phyloP scores from a whole-genome alignment of 78 protist genomes.

The Dictyostelium intermedium region DNA sequence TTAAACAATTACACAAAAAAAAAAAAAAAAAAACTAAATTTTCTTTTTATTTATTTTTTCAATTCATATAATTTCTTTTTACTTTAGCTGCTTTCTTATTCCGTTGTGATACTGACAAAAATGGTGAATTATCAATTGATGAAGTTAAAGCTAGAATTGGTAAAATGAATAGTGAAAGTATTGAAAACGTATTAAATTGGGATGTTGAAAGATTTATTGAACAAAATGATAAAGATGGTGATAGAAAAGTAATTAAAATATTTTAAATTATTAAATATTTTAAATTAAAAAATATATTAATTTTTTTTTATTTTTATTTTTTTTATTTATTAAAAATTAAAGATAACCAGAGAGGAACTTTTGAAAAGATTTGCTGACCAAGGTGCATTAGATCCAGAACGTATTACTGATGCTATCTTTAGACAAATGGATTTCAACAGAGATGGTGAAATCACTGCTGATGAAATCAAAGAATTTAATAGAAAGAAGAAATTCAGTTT shows the following conservation, averaged over 20 bases:
- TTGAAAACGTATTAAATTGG: neutral
- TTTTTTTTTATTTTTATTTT: too few species aligned
- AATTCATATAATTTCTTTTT: neutral
- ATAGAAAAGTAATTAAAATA: neutral
- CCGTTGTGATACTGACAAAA: neutral
- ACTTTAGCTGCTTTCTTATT: neutral
- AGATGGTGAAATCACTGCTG: neutral
- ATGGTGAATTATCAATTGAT: neutral
- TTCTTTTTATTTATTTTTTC: too few species aligned
- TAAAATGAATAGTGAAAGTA: neutral
- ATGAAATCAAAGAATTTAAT: neutral
- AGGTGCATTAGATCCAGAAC: neutral
- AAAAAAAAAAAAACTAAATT: too few species aligned
- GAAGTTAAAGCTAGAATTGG: neutral
- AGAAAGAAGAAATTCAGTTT: neutral
- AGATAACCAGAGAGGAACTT: neutral
- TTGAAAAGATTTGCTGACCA: neutral
- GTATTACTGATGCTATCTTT: neutral
- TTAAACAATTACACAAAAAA: neutral
- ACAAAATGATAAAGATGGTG: neutral
- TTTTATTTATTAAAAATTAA: too few species aligned
- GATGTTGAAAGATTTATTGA: neutral
- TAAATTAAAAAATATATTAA: too few species aligned
- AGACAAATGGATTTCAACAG: neutral
- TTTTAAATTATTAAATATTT: neutral